Percentiles rank a stretch among this genome's conserved stretches.
These are phyloP conservation scores for Hortiboletus campestris DNA, from an alignment of 768 basidiomycete species.

Conservation along the genomic window DNA sequence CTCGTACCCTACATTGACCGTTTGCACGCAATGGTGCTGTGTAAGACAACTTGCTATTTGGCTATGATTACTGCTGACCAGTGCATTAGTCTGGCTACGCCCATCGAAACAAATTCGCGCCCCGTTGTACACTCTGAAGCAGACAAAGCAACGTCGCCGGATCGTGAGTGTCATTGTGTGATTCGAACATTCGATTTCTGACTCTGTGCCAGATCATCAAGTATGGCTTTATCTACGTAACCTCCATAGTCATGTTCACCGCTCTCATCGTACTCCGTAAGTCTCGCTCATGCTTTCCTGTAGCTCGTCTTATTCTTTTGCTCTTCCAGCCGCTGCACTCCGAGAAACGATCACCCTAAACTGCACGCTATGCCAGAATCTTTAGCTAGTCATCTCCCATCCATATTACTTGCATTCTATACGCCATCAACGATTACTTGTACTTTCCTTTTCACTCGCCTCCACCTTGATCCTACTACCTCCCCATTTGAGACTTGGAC, in stretches of 20 bases:
- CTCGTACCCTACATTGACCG: slow-evolving; percentile 90
- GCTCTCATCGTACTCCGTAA: slow-evolving; percentile 77
- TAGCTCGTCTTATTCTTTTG: slow-evolving; percentile 6
- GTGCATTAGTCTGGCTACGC: slow-evolving; percentile 79
- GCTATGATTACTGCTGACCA: slow-evolving; percentile 13
- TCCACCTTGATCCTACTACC: neutral
- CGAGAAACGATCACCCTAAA: slow-evolving; percentile 55
- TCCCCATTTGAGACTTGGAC: slow-evolving; percentile 11
- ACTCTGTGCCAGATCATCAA: slow-evolving; percentile 60
- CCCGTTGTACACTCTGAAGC: slow-evolving; percentile 86
- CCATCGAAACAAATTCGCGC: slow-evolving; percentile 94
- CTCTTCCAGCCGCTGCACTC: slow-evolving; percentile 54
- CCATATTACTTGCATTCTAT: slow-evolving; percentile 28
- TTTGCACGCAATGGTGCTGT: slow-evolving; percentile 86
- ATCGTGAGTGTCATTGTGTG: slow-evolving; percentile 55
- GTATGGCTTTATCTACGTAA: slow-evolving; percentile 76
- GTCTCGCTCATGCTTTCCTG: slow-evolving; percentile 31
- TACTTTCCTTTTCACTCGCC: slow-evolving; percentile 15
- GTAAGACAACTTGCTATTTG: slow-evolving; percentile 41
- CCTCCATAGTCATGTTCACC: slow-evolving; percentile 66
- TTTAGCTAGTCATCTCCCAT: slow-evolving; percentile 46
- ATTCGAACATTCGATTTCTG: slow-evolving; percentile 5
- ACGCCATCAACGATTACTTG: slow-evolving; percentile 30
- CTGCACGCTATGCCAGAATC: slow-evolving; percentile 66
- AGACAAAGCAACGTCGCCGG: slow-evolving; percentile 85